phyloP scores from a whole-genome alignment of 2,329 filamentous ascomycete species.

The Alternaria dauci region DNA sequence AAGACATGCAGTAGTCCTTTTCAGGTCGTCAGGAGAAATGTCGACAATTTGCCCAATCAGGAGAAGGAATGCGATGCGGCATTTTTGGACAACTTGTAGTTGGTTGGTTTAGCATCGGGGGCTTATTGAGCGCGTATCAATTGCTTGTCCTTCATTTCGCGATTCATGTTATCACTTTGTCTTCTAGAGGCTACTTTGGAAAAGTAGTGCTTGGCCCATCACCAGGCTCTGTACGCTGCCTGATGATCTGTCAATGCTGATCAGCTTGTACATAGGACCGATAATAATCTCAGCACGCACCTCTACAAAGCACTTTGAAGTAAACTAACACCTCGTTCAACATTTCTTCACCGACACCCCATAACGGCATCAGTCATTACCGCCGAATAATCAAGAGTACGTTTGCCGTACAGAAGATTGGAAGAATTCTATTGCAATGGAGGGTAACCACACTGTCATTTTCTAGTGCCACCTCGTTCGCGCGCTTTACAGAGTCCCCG shows the following conservation, averaged over 20 bases:
- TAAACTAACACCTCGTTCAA: too few species aligned
- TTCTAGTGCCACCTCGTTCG: too few species aligned
- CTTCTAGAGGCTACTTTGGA: background rate
- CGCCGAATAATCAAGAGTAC: too few species aligned
- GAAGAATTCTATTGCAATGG: too few species aligned
- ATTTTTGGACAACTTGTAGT: background rate
- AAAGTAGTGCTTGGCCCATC: background rate
- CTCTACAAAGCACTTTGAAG: too few species aligned
- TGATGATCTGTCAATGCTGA: fast-evolving
- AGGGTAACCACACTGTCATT: too few species aligned
- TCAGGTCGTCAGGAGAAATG: background rate
- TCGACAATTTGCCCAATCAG: background rate
- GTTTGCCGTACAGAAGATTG: too few species aligned
- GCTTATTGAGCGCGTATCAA: background rate
- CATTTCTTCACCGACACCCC: too few species aligned
- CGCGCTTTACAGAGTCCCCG: too few species aligned
- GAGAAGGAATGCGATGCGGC: background rate
- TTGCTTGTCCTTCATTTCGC: background rate
- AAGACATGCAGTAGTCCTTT: background rate
- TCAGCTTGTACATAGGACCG: fast-evolving
- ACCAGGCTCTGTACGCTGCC: background rate
- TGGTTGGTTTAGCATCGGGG: background rate
- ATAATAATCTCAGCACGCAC: too few species aligned
- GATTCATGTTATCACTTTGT: background rate
- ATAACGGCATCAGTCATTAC: too few species aligned